phyloP scores from a whole-genome alignment of 2,329 filamentous ascomycete species.

The Didymellaceae sp. region DNA sequence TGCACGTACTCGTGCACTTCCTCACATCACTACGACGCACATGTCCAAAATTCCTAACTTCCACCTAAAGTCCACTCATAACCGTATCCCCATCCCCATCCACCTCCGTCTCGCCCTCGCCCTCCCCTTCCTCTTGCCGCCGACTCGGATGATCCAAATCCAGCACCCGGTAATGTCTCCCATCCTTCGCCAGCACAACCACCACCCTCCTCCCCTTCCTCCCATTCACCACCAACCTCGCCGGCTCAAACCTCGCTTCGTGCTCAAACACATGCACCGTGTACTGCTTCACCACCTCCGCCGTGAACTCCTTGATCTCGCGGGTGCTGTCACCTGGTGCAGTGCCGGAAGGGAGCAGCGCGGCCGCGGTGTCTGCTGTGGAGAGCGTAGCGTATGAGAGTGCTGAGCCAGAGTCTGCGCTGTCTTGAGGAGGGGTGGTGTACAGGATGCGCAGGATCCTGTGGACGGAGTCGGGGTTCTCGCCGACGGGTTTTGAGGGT shows the following conservation, averaged over 20 bases:
- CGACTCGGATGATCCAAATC: slow-evolving; percentile 57
- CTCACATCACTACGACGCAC: background rate
- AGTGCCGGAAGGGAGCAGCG: slow-evolving; percentile 17
- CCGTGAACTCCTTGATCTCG: slow-evolving; percentile 8
- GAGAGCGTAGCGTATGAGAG: slow-evolving; percentile 13
- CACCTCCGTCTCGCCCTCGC: slow-evolving; percentile 7
- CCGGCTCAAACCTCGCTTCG: slow-evolving; percentile 54
- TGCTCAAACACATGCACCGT: slow-evolving; percentile 56
- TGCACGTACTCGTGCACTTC: background rate
- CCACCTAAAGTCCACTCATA: slow-evolving; percentile 24
- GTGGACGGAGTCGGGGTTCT: background rate
- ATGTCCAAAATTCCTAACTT: background rate
- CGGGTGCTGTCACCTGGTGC: slow-evolving; percentile 1
- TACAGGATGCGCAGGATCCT: slow-evolving; percentile 33
- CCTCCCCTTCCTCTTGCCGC: slow-evolving; percentile 24
- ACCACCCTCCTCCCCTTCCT: slow-evolving; percentile 60
- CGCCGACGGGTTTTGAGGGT: background rate
- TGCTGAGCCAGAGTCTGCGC: background rate
- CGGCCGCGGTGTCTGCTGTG: background rate
- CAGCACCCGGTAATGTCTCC: slow-evolving; percentile 61
- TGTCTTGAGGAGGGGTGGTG: slow-evolving; percentile 8
- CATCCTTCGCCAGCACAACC: slow-evolving; percentile 62
- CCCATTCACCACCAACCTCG: slow-evolving; percentile 62
- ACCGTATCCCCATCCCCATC: slow-evolving; percentile 19
- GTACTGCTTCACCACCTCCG: slow-evolving; percentile 22